phyloP scores from a whole-genome alignment of 2,329 filamentous ascomycete species.

The Neonectria magnoliae region DNA sequence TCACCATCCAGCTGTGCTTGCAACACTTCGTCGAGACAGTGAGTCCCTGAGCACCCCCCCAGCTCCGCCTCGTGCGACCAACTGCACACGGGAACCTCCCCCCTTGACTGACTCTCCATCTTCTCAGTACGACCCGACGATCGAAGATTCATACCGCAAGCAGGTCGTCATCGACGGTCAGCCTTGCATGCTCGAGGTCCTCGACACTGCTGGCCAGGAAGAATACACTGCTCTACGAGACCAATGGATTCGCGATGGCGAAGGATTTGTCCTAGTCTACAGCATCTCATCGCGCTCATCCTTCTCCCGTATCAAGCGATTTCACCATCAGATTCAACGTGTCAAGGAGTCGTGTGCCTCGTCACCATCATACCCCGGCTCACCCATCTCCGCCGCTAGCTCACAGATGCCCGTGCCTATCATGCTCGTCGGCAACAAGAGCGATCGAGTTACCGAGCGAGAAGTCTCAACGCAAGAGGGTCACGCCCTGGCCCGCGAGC shows the following conservation, averaged over 20 bases:
- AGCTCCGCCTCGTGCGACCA: constrained; percentile 1
- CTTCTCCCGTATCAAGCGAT: constrained; percentile 92
- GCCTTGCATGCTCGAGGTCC: constrained; percentile 96
- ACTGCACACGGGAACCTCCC: constrained; percentile 17
- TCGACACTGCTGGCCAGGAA: constrained; percentile 97
- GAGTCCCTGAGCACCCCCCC: constrained; percentile 49
- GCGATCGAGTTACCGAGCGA: constrained; percentile 92
- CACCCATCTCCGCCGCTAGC: constrained; percentile 70
- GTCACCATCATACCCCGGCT: constrained; percentile 80
- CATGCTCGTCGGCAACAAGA: constrained; percentile 99
- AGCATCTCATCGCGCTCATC: constrained; percentile 97
- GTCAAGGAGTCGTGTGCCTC: constrained; percentile 91
- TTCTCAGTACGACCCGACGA: constrained; percentile 81
- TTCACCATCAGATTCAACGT: constrained; percentile 95
- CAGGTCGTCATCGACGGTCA: constrained; percentile 93
- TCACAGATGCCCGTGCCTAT: constrained; percentile 82
- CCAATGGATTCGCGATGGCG: constrained; percentile 98
- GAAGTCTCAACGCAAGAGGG: constrained; percentile 98
- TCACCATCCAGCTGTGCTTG: constrained; percentile 95
- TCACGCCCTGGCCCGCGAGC: constrained; percentile 86
- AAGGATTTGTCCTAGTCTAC: constrained; percentile 97
- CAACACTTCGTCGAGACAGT: constrained; percentile 98
- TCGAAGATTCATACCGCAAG: constrained; percentile 89
- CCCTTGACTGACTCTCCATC: constrained; percentile 26
- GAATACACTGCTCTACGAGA: constrained; percentile 97